A percentile compares a stretch with the other conserved stretches of the same genome.
Evolutionary conservation across 305 asterid species (phyloP).

Genomic region (Solanum hybrid): DNA sequence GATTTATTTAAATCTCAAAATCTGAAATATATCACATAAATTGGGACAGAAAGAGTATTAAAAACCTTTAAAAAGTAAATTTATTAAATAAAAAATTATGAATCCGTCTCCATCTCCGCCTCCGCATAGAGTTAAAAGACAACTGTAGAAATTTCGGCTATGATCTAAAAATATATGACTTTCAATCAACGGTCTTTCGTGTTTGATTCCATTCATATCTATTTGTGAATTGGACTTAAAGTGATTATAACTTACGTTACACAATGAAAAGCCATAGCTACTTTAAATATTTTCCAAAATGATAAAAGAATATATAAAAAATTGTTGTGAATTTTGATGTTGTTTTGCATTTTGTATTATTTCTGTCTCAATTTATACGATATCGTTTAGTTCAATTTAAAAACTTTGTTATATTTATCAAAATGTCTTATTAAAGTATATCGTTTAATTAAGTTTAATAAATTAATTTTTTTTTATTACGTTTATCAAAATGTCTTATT

Average conservation of each 20-base stretch:
- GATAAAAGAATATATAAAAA: not conserved
- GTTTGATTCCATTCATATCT: not conserved
- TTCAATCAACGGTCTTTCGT: not conserved
- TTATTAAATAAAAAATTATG: fast-evolving
- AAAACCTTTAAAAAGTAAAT: not conserved
- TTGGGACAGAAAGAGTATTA: not conserved
- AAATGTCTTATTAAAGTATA: not conserved
- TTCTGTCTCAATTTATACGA: not conserved
- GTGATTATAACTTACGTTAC: not conserved
- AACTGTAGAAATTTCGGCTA: not conserved
- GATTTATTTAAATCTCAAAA: too few relatives aligned
- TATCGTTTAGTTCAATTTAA: too few relatives aligned
- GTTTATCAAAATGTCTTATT: not conserved
- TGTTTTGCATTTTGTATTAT: not conserved
- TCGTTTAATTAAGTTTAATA: not conserved
- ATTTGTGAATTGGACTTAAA: not conserved
- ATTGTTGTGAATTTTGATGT: not conserved
- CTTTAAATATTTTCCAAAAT: not conserved
- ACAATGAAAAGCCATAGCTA: not conserved
- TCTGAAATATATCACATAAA: too few relatives aligned
- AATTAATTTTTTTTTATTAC: not conserved
- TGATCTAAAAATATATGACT: not conserved
- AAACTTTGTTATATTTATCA: not conserved
- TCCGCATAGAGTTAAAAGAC: not conserved
- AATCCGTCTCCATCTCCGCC: not conserved